Conservation (phyloP, 805 yeast genomes). For the Tetrapisispora pingtungensis region DNA sequence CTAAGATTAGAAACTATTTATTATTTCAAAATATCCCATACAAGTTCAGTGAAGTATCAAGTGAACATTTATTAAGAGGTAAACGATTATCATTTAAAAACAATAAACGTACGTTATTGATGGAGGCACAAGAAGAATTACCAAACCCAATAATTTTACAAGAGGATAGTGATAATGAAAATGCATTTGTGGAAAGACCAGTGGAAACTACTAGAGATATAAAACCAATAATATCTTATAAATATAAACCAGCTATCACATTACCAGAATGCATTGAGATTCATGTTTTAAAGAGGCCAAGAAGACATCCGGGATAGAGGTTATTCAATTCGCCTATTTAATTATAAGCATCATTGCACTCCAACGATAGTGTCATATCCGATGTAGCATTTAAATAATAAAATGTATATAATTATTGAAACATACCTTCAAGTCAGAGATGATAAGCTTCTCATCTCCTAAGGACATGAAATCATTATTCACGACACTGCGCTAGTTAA, state of each 20-base stretch:
- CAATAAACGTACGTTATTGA: slow-evolving; percentile 10
- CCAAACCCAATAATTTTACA: slow-evolving; percentile 5
- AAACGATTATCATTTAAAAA: background rate
- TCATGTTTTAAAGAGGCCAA: slow-evolving; percentile 26
- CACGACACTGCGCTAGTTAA: background rate
- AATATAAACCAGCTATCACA: slow-evolving; percentile 16
- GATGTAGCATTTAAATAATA: too few species aligned
- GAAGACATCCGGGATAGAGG: slow-evolving; percentile 10
- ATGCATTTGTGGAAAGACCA: background rate
- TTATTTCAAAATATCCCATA: slow-evolving; percentile 7
- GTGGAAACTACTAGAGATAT: slow-evolving; percentile 5
- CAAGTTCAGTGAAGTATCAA: background rate
- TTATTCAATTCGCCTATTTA: too few species aligned
- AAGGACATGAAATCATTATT: background rate
- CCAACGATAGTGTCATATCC: too few species aligned
- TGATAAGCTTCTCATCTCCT: too few species aligned
- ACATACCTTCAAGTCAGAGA: too few species aligned
- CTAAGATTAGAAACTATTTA: slow-evolving; percentile 19
- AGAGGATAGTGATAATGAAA: slow-evolving; percentile 7
- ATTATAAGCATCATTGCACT: too few species aligned
- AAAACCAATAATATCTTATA: slow-evolving; percentile 19
- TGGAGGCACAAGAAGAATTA: slow-evolving; percentile 12
- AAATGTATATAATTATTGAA: too few species aligned
- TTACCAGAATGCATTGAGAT: slow-evolving; percentile 23
- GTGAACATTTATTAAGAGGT: background rate